phyloP scores from a whole-genome alignment of 1,139 yeast species.

The Kazachstania sp. region DNA sequence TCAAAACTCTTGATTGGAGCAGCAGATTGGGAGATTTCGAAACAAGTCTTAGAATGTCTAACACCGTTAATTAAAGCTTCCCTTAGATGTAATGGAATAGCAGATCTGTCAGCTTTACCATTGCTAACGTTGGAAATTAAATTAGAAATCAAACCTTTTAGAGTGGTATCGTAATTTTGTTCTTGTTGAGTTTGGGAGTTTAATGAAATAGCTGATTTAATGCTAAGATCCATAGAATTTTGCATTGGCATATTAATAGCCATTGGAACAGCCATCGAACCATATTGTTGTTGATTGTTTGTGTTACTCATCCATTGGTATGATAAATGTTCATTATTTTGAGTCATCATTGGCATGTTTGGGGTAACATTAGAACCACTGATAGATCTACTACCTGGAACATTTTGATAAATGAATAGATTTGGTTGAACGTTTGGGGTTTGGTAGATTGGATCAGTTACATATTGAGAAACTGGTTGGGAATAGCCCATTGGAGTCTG shows the following conservation, averaged over 20 bases:
- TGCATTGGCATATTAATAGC: background rate
- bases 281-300: background rate
- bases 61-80: slow-evolving; percentile 37
- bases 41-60: slow-evolving; percentile 57
- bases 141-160: slow-evolving; percentile 2
- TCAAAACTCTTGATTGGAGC: slow-evolving; percentile 1
- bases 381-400: slow-evolving; percentile 1
- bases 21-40: slow-evolving; percentile 2
- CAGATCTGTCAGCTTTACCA: slow-evolving; percentile 1
- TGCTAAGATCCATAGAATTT: background rate
- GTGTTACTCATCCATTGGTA: slow-evolving; percentile 2
- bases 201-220: background rate
- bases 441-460: slow-evolving; percentile 3
- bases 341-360: slow-evolving; percentile 1
- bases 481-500: slow-evolving; percentile 2
- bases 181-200: background rate
- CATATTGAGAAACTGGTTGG: slow-evolving; percentile 2
- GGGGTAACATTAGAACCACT: background rate
- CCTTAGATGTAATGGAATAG: slow-evolving; percentile 23
- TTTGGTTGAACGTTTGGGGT: slow-evolving; percentile 4
- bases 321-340: slow-evolving; percentile 1
- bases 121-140: background rate
- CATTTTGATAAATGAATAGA: background rate
- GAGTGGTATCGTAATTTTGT: slow-evolving; percentile 1
- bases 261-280: slow-evolving; percentile 1